Conservation (phyloP, 345 rosid genomes). For the Toxicodendron radicans region DNA sequence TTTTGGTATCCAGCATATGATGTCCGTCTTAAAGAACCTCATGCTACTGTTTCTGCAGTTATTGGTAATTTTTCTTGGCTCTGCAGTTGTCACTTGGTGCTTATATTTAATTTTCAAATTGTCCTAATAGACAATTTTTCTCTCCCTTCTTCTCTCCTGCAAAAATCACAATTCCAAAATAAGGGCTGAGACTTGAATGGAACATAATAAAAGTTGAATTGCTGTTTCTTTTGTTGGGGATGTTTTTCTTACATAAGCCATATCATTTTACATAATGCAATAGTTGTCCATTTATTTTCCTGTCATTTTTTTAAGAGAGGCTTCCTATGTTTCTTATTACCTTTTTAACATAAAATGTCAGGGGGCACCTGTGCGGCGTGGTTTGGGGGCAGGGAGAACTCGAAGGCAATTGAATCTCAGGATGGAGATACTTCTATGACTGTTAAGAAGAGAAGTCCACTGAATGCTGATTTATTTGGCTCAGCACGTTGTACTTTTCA, state of each 20-base stretch:
- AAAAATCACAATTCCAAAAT: background rate
- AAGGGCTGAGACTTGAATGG: background rate
- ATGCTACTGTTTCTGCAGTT: conserved; percentile 67
- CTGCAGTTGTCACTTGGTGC: background rate
- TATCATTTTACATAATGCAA: background rate
- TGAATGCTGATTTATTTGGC: conserved; percentile 65
- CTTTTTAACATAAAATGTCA: conserved; percentile 20
- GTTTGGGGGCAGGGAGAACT: conserved; percentile 45
- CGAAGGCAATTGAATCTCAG: conserved; percentile 23
- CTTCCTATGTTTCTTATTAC: conserved; percentile 13
- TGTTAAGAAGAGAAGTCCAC: conserved; percentile 49
- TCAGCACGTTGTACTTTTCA: conserved; percentile 76
- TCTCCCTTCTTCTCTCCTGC: background rate
- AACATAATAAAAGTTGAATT: background rate
- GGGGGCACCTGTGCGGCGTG: conserved; percentile 67
- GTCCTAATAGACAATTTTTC: background rate
- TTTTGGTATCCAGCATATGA: conserved; percentile 53
- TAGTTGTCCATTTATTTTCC: background rate
- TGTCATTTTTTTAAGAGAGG: background rate
- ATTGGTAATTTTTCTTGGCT: conserved; percentile 44
- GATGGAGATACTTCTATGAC: conserved; percentile 19
- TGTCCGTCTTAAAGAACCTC: conserved; percentile 67
- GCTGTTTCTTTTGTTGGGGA: background rate
- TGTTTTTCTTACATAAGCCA: background rate
- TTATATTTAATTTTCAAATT: background rate